Evolutionary conservation across 2,329 filamentous ascomycete species (phyloP), one percentile per base, ranked within the genome.

Genomic region (Penicillium sp.): DNA sequence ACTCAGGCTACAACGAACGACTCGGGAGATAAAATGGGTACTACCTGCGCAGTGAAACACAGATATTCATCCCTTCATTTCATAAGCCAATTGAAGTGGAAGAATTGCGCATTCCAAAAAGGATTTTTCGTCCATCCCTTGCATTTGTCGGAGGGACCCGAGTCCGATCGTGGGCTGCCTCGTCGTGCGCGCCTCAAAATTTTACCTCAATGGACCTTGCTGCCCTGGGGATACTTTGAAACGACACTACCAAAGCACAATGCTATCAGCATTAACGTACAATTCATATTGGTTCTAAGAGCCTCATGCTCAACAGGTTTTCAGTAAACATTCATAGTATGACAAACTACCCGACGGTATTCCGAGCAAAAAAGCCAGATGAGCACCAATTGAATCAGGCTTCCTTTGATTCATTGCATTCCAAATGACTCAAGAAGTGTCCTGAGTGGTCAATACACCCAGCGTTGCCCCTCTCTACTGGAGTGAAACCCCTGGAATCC

Each of bases 401-500:
- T 18, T 8, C n/a, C n/a, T 24, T 9, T 14, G 3, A 8, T 33
- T 9, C 3, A 47, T 7, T 21, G 34, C 56, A 56, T 59, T 60
- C 56, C 48, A n/a, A 8, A 18, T 45, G 21, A 16, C 19, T 48
- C 28, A 52, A 24, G 16, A 7, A 23, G 19, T 2, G 29, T 24
- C 9, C 10, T 34, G 3, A 23, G 19, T 11, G 50, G 26, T 36
- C 31, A 48, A 51, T 26, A 6, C 49, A 47, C 19, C 16, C 24
- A 46, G 19, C 14, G 13, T 6, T 16, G 19, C 45, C 18, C 31
- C 19, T 48, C 31, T 43, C 51, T 6, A 36, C 40, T 48, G 45
- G 51, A 26, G 23, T 56, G 48, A 50, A 49, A 14, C 48, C 51
- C 37, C 42, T 51, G 40, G 53, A 47, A 59, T 55, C 29, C 26